These are phyloP conservation scores for Suillus variegatus DNA, from an alignment of 768 basidiomycete species.

Conservation along the genomic window DNA sequence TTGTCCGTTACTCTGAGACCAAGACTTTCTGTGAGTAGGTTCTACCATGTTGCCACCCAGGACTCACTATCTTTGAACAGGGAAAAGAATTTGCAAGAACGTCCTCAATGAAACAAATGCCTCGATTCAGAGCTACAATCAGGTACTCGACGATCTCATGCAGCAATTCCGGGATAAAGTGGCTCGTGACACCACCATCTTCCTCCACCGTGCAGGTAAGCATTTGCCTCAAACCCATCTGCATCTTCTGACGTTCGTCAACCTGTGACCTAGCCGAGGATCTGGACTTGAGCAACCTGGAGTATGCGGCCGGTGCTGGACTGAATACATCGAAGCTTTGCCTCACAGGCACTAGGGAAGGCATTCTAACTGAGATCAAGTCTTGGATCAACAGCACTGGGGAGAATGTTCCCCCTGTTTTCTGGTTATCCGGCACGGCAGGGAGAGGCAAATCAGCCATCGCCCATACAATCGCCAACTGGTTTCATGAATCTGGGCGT, in stretches of 20 bases:
- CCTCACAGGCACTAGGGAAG: constrained; percentile 20
- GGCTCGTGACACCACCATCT: constrained; percentile 4
- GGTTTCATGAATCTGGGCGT: constrained; percentile 15
- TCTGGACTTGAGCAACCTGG: neutral
- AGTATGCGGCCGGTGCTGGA: constrained; percentile 6
- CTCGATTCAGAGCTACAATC: neutral
- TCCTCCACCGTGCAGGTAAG: neutral
- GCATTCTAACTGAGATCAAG: constrained; percentile 25
- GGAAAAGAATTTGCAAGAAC: neutral
- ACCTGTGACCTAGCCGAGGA: neutral
- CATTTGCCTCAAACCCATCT: neutral
- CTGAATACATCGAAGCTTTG: constrained; percentile 14
- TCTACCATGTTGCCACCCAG: neutral
- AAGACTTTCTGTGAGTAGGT: constrained; percentile 12
- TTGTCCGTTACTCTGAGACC: constrained; percentile 9
- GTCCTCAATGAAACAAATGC: constrained; percentile 3
- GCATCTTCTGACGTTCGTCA: neutral
- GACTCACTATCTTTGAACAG: neutral
- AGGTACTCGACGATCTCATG: constrained; percentile 8
- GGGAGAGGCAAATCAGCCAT: constrained; percentile 42
- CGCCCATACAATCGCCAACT: constrained; percentile 33
- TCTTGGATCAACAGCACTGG: constrained; percentile 20
- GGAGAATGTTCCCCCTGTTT: constrained; percentile 18
- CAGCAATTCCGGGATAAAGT: constrained; percentile 11
- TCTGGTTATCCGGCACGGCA: constrained; percentile 34